Evolutionary conservation across 805 yeast genomes (phyloP).

Genomic region (Myxozyma neglecta): DNA sequence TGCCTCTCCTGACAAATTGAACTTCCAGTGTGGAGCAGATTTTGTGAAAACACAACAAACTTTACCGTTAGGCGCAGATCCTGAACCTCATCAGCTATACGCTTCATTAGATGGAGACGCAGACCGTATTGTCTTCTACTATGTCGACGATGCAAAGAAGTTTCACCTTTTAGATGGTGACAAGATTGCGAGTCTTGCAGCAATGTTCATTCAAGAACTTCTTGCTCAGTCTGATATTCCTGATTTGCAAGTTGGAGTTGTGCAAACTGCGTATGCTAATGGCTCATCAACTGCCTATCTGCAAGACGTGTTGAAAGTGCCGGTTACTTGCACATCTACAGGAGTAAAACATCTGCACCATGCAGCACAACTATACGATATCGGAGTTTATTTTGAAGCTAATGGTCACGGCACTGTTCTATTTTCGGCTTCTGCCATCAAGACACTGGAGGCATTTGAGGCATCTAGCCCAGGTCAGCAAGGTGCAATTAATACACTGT

Average conservation of each 20-base stretch:
- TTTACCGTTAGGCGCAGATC: conserved; percentile 62
- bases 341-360: conserved; percentile 97
- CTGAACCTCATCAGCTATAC: conserved; percentile 52
- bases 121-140: conserved; percentile 82
- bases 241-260: conserved; percentile 65
- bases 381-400: conserved; percentile 96
- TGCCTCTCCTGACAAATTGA: conserved; percentile 66
- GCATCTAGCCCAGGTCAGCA: conserved; percentile 49
- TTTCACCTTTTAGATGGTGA: conserved; percentile 77
- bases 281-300: conserved; percentile 83
- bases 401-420: conserved; percentile 98
- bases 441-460: conserved; percentile 40
- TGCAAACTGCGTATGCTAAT: conserved; percentile 97
- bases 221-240: conserved; percentile 47
- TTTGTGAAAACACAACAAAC: conserved; percentile 86
- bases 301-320: conserved; percentile 58
- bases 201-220: conserved; percentile 59
- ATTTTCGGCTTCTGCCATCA: conserved; percentile 58
- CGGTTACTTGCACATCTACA: conserved; percentile 87
- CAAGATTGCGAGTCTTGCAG: conserved; percentile 82
- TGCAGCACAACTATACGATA: conserved; percentile 74
- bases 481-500: conserved; percentile 55
- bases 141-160: conserved; percentile 38
- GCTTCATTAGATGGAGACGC: conserved; percentile 98
- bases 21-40: conserved; percentile 90